phyloP scores from a whole-genome alignment of 2,329 filamentous ascomycete species.

The Fusarium tricinctum region DNA sequence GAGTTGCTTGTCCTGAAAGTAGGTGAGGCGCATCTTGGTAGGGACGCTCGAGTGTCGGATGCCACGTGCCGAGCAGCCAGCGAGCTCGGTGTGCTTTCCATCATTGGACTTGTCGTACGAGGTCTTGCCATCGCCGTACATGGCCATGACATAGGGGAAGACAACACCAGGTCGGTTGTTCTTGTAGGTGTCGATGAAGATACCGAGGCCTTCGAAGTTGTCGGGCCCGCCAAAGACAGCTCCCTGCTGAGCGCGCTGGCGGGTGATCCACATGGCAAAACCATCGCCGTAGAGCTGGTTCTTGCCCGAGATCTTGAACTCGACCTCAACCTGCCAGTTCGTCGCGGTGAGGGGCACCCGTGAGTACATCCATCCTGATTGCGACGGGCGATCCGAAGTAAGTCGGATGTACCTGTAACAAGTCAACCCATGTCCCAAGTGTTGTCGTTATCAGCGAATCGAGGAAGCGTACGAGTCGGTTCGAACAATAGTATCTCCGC shows the following conservation, averaged over 20 bases:
- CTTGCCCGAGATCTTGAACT: slow-evolving; percentile 92
- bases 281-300: slow-evolving; percentile 95
- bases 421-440: slow-evolving; percentile 44
- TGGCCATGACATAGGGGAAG: slow-evolving; percentile 98
- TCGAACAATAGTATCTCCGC: slow-evolving; percentile 89
- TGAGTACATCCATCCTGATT: slow-evolving; percentile 94
- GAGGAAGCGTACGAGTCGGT: slow-evolving; percentile 71
- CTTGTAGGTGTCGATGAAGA: slow-evolving; percentile 99
- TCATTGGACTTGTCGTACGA: slow-evolving; percentile 94
- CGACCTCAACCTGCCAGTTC: slow-evolving; percentile 98
- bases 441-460: slow-evolving; percentile 21
- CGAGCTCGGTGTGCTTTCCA: slow-evolving; percentile 92
- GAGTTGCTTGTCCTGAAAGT: slow-evolving; percentile 95
- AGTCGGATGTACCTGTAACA: slow-evolving; percentile 85
- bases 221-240: slow-evolving; percentile 90
- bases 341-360: slow-evolving; percentile 94
- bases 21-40: slow-evolving; percentile 89
- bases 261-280: slow-evolving; percentile 98
- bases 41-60: slow-evolving; percentile 84
- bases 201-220: slow-evolving; percentile 90
- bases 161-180: slow-evolving; percentile 96
- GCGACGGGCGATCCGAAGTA: slow-evolving; percentile 89
- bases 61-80: slow-evolving; percentile 93
- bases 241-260: slow-evolving; percentile 84
- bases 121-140: slow-evolving; percentile 93